A percentile compares a stretch with the other conserved stretches of the same genome.
phyloP scores from a whole-genome alignment of 805 yeast genomes.

The Wickerhamomyces silvicola region DNA sequence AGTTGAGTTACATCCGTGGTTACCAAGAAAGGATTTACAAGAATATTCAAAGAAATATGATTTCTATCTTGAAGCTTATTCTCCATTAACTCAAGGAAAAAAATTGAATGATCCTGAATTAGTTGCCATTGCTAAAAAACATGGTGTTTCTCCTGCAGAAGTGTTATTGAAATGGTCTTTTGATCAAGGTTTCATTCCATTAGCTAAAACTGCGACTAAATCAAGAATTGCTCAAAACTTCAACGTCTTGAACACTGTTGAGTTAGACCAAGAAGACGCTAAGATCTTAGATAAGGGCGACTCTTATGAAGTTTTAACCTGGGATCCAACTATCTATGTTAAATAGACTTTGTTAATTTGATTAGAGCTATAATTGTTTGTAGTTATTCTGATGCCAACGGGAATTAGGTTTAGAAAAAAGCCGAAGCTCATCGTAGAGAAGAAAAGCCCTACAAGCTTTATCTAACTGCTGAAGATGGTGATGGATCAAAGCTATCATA shows the following conservation, averaged over 20 bases:
- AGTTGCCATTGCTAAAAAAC: slow-evolving; percentile 38
- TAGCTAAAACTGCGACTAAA: slow-evolving; percentile 57
- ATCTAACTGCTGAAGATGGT: too few species aligned
- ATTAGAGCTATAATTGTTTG: too few species aligned
- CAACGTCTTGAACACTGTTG: slow-evolving; percentile 42
- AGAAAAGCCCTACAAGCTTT: too few species aligned
- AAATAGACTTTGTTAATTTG: too few species aligned
- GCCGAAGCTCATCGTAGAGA: too few species aligned
- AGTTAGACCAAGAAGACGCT: slow-evolving; percentile 33
- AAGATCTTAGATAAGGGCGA: slow-evolving; percentile 37
- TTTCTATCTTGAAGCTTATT: slow-evolving; percentile 64
- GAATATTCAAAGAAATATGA: slow-evolving; percentile 49
- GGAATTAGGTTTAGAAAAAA: too few species aligned
- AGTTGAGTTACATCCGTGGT: slow-evolving; percentile 79
- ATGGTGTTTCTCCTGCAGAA: slow-evolving; percentile 47
- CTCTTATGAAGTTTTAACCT: slow-evolving; percentile 60
- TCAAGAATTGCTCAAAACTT: slow-evolving; percentile 47
- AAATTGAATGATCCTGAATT: slow-evolving; percentile 49
- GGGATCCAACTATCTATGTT: slow-evolving; percentile 40
- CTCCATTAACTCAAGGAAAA: slow-evolving; percentile 66
- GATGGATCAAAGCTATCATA: too few species aligned
- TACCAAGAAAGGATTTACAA: slow-evolving; percentile 57
- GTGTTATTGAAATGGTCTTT: slow-evolving; percentile 65
- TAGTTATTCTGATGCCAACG: too few species aligned
- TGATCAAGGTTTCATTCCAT: slow-evolving; percentile 61